Conservation (phyloP, 2,329 filamentous ascomycete species). For the Diaporthe batatas region DNA sequence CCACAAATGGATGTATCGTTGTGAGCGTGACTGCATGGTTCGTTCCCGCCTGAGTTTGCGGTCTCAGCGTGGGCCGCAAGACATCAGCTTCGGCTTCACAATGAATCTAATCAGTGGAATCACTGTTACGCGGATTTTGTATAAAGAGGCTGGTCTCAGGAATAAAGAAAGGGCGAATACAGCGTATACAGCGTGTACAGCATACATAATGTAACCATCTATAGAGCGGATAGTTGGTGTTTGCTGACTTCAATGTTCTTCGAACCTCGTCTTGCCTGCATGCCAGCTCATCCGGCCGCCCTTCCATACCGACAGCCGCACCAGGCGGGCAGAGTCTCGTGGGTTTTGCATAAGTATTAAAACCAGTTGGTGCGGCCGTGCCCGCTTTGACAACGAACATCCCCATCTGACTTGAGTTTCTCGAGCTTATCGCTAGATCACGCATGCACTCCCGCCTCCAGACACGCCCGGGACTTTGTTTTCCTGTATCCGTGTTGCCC, state of each 20-base stretch:
- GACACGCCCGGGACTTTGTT: not conserved
- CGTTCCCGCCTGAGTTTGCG: not conserved
- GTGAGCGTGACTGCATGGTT: not conserved
- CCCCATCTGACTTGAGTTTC: conserved; percentile 5
- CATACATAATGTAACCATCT: not conserved
- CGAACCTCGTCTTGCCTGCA: conserved; percentile 13
- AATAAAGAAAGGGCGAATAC: not conserved
- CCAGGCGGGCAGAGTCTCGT: conserved; percentile 11
- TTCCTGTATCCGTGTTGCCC: conserved; percentile 1
- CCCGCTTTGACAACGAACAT: conserved; percentile 20
- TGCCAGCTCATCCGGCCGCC: conserved; percentile 1
- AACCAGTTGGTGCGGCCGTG: not conserved
- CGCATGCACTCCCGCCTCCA: not conserved
- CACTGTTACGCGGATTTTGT: not conserved
- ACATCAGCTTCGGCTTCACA: not conserved
- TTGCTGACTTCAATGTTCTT: conserved; percentile 1
- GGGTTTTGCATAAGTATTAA: conserved; percentile 12
- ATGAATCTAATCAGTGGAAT: not conserved
- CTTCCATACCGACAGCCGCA: conserved; percentile 29
- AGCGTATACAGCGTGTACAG: not conserved
- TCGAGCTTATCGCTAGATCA: conserved; percentile 24
- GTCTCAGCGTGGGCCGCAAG: not conserved
- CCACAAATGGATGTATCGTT: not conserved
- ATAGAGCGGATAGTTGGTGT: not conserved
- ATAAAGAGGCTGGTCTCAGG: not conserved